Base-by-base conservation (phyloP, 768 basidiomycete species). In the Phlebiopsis gigantea region DNA sequence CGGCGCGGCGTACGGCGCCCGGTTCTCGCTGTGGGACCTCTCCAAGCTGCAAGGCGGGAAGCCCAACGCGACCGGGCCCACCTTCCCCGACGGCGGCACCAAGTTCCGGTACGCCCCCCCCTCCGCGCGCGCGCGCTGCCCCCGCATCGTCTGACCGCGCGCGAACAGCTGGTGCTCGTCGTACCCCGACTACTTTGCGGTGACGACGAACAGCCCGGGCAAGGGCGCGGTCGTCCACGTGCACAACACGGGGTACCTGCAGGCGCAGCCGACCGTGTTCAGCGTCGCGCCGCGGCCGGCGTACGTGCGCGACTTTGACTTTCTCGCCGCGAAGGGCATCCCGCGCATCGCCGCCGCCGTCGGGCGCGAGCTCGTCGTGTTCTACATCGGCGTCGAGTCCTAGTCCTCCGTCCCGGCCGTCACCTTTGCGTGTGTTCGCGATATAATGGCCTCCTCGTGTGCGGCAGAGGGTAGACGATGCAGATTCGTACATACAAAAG, bases 91-190 rank as follows among this genome's bases (percentile, higher is more conserved):
- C 57, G 87, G 87, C 5, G 81, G 82, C 0, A 75, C 82, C 59
- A 72, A 75, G 43, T 92, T 93, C 71, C 78, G 89, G 85, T 89
- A 67, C 56, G 73, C 60, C 42, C 45, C 28, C 46, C 12, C n/a
- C 15, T 54, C 47, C 55, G 19, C n/a, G n/a, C 44, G 4, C 44
- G 21, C n/a, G 17, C 12, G 10, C 24, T 45, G 10, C 15, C n/a
- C 24, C n/a, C 44, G 12, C 19, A 10, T 12, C 24, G 17, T 19
- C 21, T 7, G 5, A 34, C n/a, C n/a, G n/a, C n/a, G n/a, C n/a
- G n/a, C n/a, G n/a, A n/a, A n/a, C 57, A 91, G 89, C 48, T 92
- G 90, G 90, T 90, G 85, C 62, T 83, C 78, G 22, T 86, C 87
- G 15, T 82, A 81, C 67, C 78, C 88, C 9, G 84, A 88, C 53